Base-by-base conservation (phyloP, 371 early-diverging fungal species). In the Mucor plumbeus region DNA sequence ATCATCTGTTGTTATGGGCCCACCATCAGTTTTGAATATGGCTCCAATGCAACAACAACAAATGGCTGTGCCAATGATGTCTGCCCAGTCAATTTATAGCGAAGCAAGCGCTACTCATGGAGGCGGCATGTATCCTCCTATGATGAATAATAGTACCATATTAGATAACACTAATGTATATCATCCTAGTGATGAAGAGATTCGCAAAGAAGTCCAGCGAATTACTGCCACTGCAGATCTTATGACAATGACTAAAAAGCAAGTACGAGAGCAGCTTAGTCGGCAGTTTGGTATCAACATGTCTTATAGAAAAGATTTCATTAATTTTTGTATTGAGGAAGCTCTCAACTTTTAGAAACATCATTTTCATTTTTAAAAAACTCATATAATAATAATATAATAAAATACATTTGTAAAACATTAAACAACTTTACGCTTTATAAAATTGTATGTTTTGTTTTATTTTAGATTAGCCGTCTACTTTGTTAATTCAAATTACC, bases 291-390 rank as follows among this genome's bases (percentile, higher is more conserved):
- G 92, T 4, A 74, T 92, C 14, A 96, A 97, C 60, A 77, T 97
- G 80, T 79, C 80, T 10, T 61, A 85, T 6, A 79, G 87, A 73
- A 92, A 91, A 75, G 95, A 95, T 40, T 94, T 88, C 72, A 94
- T 98, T 65, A 92, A 95, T 65, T 76, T 86, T 26, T 88, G 90
- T 64, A 95, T 98, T 65, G 97, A 95, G 77, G 79, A 86, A 55
- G 84, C 90, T 26, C 73, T 94, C 50, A 85, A 86, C 38, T 63
- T 66, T 61, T 74, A 71, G 38, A 56, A 36, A 44, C 8, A 50
- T 5, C 19, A 48, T 1, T 11, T 48, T 47, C 9, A 47, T n/a
- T 47, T 19, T 47, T 47, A 19, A 38, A 38, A 38, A 38, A 9
- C 5, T 38, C 4, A 38, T 38, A 38, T 11, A 26, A 26, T 26